Conservation (phyloP, 2,329 filamentous ascomycete species). For the Mycocentrospora acerina region DNA sequence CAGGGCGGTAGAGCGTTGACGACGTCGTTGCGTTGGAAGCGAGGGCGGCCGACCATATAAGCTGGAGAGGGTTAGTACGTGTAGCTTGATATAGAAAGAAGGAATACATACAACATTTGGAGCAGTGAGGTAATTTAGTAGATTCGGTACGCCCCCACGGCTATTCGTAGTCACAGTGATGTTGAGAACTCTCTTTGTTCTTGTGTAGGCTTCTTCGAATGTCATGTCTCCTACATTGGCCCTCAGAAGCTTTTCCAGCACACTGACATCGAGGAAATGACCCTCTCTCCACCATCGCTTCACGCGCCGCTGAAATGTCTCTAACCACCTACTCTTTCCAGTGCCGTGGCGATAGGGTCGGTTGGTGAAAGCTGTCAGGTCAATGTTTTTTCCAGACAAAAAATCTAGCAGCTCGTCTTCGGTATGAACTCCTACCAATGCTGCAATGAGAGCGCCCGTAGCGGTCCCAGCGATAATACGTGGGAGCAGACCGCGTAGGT, state of each 20-base stretch:
- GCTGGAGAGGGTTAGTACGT: constrained; percentile 45
- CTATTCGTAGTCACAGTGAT: constrained; percentile 82
- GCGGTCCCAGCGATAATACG: constrained; percentile 90
- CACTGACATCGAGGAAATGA: constrained; percentile 78
- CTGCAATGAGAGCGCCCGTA: constrained; percentile 86
- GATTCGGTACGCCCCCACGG: constrained; percentile 73
- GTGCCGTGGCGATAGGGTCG: constrained; percentile 26
- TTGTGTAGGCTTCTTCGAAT: constrained; percentile 87
- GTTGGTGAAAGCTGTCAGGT: constrained; percentile 74
- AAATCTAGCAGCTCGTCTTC: constrained; percentile 80
- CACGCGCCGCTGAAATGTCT: constrained; percentile 66
- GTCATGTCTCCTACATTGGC: constrained; percentile 86
- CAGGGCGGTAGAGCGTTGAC: constrained; percentile 64
- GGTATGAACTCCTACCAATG: constrained; percentile 82
- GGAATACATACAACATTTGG: constrained; percentile 76
- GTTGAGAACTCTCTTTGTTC: constrained; percentile 84
- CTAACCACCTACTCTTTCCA: constrained; percentile 43
- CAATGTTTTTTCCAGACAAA: constrained; percentile 76
- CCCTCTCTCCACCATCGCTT: constrained; percentile 72
- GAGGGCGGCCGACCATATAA: constrained; percentile 78
- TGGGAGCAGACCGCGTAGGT: constrained; percentile 76
- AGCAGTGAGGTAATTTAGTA: constrained; percentile 90
- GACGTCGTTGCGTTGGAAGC: constrained; percentile 72
- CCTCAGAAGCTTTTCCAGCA: constrained; percentile 80
- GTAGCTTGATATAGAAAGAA: not conserved